Evolutionary conservation across 148 eudicot species (phyloP), one percentile per base, ranked within the genome.

Genomic region (Chenopodium album): DNA sequence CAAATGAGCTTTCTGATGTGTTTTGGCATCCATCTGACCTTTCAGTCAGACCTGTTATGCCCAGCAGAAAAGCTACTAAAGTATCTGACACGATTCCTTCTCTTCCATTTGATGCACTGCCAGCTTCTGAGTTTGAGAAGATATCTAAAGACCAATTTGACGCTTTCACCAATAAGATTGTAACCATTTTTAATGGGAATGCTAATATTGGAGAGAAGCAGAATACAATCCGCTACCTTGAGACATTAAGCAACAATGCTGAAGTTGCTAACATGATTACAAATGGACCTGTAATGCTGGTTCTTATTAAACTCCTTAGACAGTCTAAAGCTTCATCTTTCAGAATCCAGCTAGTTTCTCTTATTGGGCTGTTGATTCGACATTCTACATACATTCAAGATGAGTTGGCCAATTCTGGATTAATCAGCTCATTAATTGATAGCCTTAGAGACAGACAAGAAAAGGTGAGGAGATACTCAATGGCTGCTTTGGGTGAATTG

Each of bases 11-110:
- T 80, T 90, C 94, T 52, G 89, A 90, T 79, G 90, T 97, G 85
- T 85, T 94, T 80, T 97, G 99, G 99, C 99, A 97, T 91, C 88
- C 93, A 84, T 97, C 99, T 85, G 99, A 97, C 87, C 94, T 94
- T 81, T 91, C 99, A 48, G 99, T 97, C 82, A 90, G 97, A 77
- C 99, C 99, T 74, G 99, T 94, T 60, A 97, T 97, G 99, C 98
- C 97, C 44, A 91, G 92, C 85, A 90, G 91, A 85, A 97, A 94
- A 87, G 89, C 92, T 75, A 91, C 90, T 81, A 97, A 92, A 88
- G 82, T 81, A 79, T 79, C 88, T 80, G 94, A 88, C 65, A 34
- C 92, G 19, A 81, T 84, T 69, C 89, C 90, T 78, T 85, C 93
- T 31, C 92, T 97, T 82, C 92, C 98, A 19, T 89, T 92, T 78